These are phyloP conservation scores for Torulaspora delbrueckii DNA, from an alignment of 805 yeast genomes.

Conservation along the genomic window DNA sequence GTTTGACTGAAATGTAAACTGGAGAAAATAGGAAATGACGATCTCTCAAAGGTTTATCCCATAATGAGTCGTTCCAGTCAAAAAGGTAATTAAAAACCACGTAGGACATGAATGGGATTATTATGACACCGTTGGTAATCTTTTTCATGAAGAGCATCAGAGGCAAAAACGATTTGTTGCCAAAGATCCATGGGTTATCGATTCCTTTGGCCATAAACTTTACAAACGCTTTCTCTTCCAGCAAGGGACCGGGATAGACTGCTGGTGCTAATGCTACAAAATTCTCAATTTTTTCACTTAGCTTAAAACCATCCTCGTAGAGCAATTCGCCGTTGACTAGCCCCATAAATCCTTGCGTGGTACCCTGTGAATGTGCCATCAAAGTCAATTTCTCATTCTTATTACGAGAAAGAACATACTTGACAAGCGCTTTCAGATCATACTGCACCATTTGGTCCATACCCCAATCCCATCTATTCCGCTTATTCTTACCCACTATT, in stretches of 20 bases:
- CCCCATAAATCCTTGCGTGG: constrained; percentile 75
- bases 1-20: constrained; percentile 67
- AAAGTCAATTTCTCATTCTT: constrained; percentile 48
- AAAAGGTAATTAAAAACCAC: constrained; percentile 81
- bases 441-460: constrained; percentile 71
- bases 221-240: constrained; percentile 59
- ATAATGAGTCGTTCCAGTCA: constrained; percentile 77
- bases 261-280: constrained; percentile 89
- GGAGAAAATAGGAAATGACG: constrained; percentile 85
- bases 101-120: constrained; percentile 65
- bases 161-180: constrained; percentile 74
- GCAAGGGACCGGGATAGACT: constrained; percentile 73
- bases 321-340: constrained; percentile 44
- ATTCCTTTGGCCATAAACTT: constrained; percentile 55
- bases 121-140: constrained; percentile 42
- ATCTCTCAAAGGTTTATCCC: constrained; percentile 63
- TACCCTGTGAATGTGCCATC: constrained; percentile 89
- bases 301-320: constrained; percentile 30
- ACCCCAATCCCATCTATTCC: constrained; percentile 88
- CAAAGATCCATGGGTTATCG: constrained; percentile 53
- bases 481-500: constrained; percentile 34
- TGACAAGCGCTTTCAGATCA: constrained; percentile 72
- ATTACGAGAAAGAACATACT: constrained; percentile 46
- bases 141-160: constrained; percentile 58
- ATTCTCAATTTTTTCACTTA: constrained; percentile 54